phyloP scores from a whole-genome alignment of 140 eudicot genomes.

The Stevia rebaudiana region DNA sequence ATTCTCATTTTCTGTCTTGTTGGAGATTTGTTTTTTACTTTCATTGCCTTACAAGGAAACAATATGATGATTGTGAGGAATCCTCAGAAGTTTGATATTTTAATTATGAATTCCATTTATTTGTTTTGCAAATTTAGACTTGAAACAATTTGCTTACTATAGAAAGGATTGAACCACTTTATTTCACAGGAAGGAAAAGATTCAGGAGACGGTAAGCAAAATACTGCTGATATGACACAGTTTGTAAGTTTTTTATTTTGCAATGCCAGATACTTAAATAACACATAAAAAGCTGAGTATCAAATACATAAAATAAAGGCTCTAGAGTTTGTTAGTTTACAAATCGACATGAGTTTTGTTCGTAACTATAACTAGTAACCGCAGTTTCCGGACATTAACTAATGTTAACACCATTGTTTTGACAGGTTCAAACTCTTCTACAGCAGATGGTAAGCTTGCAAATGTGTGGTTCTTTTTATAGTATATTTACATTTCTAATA shows the following conservation, averaged over 20 bases:
- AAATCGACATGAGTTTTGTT: neutral
- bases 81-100: neutral
- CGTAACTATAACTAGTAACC: neutral
- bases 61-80: neutral
- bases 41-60: slow-evolving; percentile 10
- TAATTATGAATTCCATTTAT: slow-evolving; percentile 1
- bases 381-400: slow-evolving; percentile 9
- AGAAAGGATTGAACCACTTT: slow-evolving; percentile 14
- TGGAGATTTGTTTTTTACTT: neutral
- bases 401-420: slow-evolving; percentile 13
- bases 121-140: neutral
- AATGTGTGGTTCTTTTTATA: neutral
- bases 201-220: slow-evolving; percentile 69
- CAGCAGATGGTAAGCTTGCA: slow-evolving; percentile 74
- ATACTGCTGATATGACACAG: slow-evolving; percentile 81
- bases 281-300: neutral
- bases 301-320: no score
- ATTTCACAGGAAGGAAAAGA: slow-evolving; percentile 75
- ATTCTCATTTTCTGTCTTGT: neutral
- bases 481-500: neutral
- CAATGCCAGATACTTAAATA: neutral
- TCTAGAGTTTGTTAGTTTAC: neutral
- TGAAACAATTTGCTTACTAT: neutral
- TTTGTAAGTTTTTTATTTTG: slow-evolving; percentile 57
- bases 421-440: slow-evolving; percentile 92